Percentiles rank a stretch among this genome's conserved stretches.
Conservation (phyloP, 1,139 yeast species). For the Geotrichum bryndzae region DNA sequence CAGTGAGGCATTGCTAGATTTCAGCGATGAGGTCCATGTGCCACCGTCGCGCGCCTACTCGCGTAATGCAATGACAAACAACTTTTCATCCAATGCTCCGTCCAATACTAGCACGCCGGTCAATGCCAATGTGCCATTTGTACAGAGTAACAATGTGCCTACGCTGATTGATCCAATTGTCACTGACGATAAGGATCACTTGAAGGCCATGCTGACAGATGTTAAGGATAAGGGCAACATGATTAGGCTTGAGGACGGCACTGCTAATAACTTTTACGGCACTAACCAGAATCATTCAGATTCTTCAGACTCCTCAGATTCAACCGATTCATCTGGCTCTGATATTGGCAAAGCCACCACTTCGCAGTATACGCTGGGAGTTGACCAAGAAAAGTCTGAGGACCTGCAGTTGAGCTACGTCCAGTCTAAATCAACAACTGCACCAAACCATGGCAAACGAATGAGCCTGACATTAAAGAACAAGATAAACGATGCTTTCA, state of each 20-base stretch:
- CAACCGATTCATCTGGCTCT: neutral
- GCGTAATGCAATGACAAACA: neutral
- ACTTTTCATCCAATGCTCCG: neutral
- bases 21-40: slow-evolving; percentile 5
- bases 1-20: slow-evolving; percentile 12
- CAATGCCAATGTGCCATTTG: slow-evolving; percentile 1
- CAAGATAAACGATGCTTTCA: slow-evolving; percentile 33
- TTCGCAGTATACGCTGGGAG: neutral
- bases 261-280: slow-evolving; percentile 50
- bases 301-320: too few relatives aligned
- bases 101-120: neutral
- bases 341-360: neutral
- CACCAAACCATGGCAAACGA: slow-evolving; percentile 23
- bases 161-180: slow-evolving; percentile 17
- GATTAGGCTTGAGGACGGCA: slow-evolving; percentile 31
- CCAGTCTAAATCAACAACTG: slow-evolving; percentile 8
- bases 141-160: slow-evolving; percentile 18
- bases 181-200: slow-evolving; percentile 29
- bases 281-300: neutral
- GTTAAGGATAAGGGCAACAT: slow-evolving; percentile 33
- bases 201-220: slow-evolving; percentile 36
- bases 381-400: neutral
- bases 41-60: neutral
- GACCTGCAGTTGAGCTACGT: slow-evolving; percentile 5
- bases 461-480: slow-evolving; percentile 29